Evolutionary conservation across 1,284 basidiomycete species (phyloP).

Genomic region (Ceraceosorus guamensis): DNA sequence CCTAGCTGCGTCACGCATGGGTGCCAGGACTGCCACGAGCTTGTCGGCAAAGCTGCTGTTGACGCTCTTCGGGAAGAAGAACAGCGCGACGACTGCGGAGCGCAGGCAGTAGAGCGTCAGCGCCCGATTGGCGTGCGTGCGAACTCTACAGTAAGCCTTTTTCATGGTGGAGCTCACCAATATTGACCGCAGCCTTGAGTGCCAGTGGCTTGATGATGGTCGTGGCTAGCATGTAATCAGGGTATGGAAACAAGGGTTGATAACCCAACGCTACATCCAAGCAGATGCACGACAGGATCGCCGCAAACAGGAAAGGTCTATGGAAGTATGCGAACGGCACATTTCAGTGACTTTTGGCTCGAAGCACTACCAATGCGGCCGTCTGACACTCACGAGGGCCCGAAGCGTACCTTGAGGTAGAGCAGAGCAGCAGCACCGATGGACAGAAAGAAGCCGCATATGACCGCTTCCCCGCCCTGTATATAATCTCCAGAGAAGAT

Average conservation of each 20-base stretch:
- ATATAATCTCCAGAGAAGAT: slow-evolving; percentile 20
- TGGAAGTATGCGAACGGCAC: too few species aligned
- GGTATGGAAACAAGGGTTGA: slow-evolving; percentile 61
- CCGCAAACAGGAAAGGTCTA: slow-evolving; percentile 58
- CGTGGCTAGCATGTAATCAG: slow-evolving; percentile 60
- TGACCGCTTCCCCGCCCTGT: slow-evolving; percentile 55
- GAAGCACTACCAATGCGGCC: too few species aligned
- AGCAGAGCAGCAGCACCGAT: slow-evolving; percentile 59
- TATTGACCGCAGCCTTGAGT: slow-evolving; percentile 59
- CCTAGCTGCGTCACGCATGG: slow-evolving; percentile 54
- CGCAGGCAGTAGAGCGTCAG: too few species aligned
- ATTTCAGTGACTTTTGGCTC: too few species aligned
- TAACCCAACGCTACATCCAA: slow-evolving; percentile 60
- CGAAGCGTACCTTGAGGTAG: slow-evolving; percentile 60
- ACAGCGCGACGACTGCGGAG: slow-evolving; percentile 49
- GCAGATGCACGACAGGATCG: slow-evolving; percentile 55
- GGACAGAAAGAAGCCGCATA: slow-evolving; percentile 63
- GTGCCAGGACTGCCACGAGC: slow-evolving; percentile 56
- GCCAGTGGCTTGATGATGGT: slow-evolving; percentile 59
- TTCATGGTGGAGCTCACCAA: slow-evolving; percentile 47
- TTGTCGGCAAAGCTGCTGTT: slow-evolving; percentile 60
- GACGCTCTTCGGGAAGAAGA: slow-evolving; percentile 63
- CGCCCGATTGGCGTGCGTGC: too few species aligned
- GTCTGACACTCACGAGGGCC: slow-evolving; percentile 52
- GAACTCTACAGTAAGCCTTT: too few species aligned